These are phyloP conservation scores for Hondaea fermentalgiana DNA, from an alignment of 108 stramenopile species.

Conservation along the genomic window DNA sequence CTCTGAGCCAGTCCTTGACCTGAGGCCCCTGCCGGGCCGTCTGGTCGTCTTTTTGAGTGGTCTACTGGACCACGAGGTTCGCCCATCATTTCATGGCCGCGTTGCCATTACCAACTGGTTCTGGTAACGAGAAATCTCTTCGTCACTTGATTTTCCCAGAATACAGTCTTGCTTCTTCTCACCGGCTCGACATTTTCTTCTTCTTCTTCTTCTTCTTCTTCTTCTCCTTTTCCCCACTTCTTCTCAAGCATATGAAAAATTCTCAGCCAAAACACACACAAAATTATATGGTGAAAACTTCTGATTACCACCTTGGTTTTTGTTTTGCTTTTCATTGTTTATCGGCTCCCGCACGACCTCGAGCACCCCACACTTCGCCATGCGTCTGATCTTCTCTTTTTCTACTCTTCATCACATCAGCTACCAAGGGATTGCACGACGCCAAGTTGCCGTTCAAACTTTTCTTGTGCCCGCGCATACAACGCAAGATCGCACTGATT, in stretches of 20 bases:
- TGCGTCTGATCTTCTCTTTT: neutral
- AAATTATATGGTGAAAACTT: no score
- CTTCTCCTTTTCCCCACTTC: neutral
- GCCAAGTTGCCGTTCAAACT: neutral
- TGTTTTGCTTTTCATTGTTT: no score
- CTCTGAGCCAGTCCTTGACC: neutral
- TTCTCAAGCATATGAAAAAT: no score
- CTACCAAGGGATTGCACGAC: neutral
- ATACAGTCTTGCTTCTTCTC: neutral
- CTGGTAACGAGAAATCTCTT: neutral
- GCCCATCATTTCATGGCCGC: neutral
- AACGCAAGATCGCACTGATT: neutral
- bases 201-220: neutral
- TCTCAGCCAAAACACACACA: no score
- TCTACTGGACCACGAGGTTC: neutral
- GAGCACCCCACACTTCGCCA: no score
- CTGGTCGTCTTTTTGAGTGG: neutral
- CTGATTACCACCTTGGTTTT: no score
- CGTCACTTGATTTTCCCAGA: no score
- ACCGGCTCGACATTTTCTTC: neutral
- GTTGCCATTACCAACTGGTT: slow-evolving; percentile 7
- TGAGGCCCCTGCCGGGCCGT: neutral
- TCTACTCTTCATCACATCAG: neutral
- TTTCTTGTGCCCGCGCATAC: neutral
- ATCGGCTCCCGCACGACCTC: no score